A percentile compares a stretch with the other conserved stretches of the same genome.
phyloP scores from a whole-genome alignment of 129 eudicot genomes.

The Lonicera japonica region DNA sequence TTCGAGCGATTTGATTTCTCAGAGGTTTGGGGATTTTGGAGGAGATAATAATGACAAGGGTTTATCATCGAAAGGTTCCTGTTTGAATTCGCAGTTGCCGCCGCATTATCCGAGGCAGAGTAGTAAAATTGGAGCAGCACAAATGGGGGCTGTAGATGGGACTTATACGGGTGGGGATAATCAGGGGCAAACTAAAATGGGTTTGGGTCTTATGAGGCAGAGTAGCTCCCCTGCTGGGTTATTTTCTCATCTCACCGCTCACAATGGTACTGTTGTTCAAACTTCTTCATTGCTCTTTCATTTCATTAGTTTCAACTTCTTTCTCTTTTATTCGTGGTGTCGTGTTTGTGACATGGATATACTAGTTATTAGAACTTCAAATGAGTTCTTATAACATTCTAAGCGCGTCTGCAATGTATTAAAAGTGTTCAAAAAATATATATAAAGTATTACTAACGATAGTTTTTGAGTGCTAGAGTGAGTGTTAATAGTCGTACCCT shows the following conservation, averaged over 20 bases:
- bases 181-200: constrained; percentile 34
- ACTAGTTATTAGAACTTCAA: too few species aligned
- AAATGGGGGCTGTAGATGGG: constrained; percentile 20
- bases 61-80: constrained; percentile 29
- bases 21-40: constrained; percentile 23
- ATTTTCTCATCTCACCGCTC: constrained; percentile 41
- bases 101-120: constrained; percentile 47
- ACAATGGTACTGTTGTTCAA: constrained; percentile 48
- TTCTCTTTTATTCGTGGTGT: too few species aligned
- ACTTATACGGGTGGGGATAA: constrained; percentile 19
- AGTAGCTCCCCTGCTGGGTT: constrained; percentile 94
- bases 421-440: too few species aligned
- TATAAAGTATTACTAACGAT: too few species aligned
- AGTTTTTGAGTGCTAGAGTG: too few species aligned
- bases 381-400: too few species aligned
- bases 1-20: constrained; percentile 17
- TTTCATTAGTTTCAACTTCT: too few species aligned
- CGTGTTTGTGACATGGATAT: too few species aligned
- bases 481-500: too few species aligned
- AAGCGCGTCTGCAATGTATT: too few species aligned
- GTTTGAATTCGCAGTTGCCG: constrained; percentile 43
- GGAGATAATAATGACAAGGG: constrained; percentile 27
- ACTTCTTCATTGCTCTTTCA: too few species aligned
- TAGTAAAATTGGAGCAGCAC: constrained; percentile 30
- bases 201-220: constrained; percentile 59